Percentiles rank a stretch among this genome's conserved stretches.
These are phyloP conservation scores for Thamnidium elegans DNA, from an alignment of 192 early-diverging fungal genomes.

Conservation along the genomic window DNA sequence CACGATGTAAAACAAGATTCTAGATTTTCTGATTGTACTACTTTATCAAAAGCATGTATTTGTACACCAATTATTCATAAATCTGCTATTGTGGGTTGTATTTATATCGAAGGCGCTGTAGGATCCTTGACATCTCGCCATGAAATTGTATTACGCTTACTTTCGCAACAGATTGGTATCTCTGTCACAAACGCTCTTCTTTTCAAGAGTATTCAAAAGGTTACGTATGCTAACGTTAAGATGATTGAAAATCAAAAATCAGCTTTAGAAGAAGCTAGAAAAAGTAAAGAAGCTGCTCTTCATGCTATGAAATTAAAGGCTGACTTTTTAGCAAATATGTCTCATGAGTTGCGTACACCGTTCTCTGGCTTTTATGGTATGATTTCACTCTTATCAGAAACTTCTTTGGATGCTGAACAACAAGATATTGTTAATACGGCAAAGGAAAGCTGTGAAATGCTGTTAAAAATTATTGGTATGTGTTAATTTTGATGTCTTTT, in stretches of 20 bases:
- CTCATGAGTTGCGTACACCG: conserved; percentile 74
- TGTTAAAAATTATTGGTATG: conserved; percentile 48
- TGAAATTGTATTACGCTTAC: conserved; percentile 38
- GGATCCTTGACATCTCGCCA: conserved; percentile 25
- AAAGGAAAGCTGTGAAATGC: conserved; percentile 49
- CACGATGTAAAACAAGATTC: conserved; percentile 26
- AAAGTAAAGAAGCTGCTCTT: conserved; percentile 34
- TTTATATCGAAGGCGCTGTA: conserved; percentile 48
- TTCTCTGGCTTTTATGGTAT: conserved; percentile 56
- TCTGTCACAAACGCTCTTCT: conserved; percentile 48
- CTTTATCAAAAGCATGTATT: conserved; percentile 36
- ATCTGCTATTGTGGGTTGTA: conserved; percentile 38
- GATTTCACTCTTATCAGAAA: conserved; percentile 49
- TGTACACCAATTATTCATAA: conserved; percentile 51
- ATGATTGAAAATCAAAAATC: conserved; percentile 38
- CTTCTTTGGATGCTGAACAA: conserved; percentile 46
- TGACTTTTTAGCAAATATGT: conserved; percentile 74
- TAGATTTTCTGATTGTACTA: conserved; percentile 28
- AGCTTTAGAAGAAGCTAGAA: conserved; percentile 29
- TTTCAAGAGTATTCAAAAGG: conserved; percentile 45
- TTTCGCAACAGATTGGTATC: conserved; percentile 48
- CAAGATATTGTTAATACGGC: conserved; percentile 47
- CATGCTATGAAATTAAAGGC: conserved; percentile 45
- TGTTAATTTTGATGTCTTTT: not conserved
- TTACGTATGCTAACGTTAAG: conserved; percentile 29